phyloP scores from a whole-genome alignment of 148 eudicot genomes.

The Polygonum maritimum region DNA sequence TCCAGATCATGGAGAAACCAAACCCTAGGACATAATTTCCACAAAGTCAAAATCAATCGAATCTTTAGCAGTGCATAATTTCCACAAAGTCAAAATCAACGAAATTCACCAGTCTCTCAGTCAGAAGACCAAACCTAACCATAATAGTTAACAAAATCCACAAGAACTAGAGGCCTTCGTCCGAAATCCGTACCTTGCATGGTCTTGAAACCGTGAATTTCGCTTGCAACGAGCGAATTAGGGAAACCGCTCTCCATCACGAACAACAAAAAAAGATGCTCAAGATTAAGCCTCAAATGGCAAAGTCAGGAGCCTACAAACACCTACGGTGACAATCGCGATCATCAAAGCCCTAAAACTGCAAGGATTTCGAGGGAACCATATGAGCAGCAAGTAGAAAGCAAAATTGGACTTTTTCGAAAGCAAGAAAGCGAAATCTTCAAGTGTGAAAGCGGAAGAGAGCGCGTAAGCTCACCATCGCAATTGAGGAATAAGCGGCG shows the following conservation, averaged over 20 bases:
- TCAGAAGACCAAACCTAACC: not conserved
- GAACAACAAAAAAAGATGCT: not conserved
- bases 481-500: not conserved
- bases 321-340: not conserved
- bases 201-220: constrained; percentile 75
- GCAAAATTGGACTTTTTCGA: not conserved
- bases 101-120: not conserved
- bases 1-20: not conserved
- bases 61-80: no score
- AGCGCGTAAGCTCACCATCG: not conserved
- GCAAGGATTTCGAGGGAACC: not conserved
- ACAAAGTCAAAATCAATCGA: not conserved
- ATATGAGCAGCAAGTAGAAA: not conserved
- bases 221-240: constrained; percentile 40
- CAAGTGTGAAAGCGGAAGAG: not conserved
- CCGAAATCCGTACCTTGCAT: constrained; percentile 38
- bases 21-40: not conserved
- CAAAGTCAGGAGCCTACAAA: not conserved
- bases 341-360: not conserved
- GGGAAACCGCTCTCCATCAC: constrained; percentile 27
- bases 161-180: not conserved
- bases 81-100: not conserved
- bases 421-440: not conserved
- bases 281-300: not conserved
- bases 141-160: not conserved